These are phyloP conservation scores for Parastagonospora avenae DNA, from an alignment of 2,329 filamentous ascomycete species.

Conservation along the genomic window DNA sequence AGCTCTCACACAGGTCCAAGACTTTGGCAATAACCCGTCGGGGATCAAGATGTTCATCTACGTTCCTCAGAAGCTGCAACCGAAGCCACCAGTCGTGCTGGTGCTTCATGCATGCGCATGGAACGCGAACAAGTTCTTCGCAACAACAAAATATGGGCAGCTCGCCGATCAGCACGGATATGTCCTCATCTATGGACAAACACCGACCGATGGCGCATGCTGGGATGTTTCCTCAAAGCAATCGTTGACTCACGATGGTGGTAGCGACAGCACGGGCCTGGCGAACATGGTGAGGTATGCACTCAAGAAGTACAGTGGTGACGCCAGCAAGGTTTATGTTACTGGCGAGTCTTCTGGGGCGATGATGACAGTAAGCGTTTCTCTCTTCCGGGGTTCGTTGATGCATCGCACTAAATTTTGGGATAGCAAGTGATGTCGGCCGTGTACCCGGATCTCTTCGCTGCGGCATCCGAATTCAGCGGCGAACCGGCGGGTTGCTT, in stretches of 20 bases:
- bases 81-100: background rate
- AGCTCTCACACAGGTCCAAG: background rate
- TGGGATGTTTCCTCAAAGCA: slow-evolving; percentile 1
- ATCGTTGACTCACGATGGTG: background rate
- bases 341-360: slow-evolving; percentile 1
- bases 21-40: background rate
- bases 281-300: slow-evolving; percentile 1
- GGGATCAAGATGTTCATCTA: slow-evolving; percentile 4
- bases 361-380: background rate
- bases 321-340: background rate
- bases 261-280: slow-evolving; percentile 1
- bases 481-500: slow-evolving; percentile 37
- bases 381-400: background rate
- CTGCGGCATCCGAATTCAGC: slow-evolving; percentile 30
- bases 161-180: slow-evolving; percentile 1
- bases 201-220: slow-evolving; percentile 1
- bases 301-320: slow-evolving; percentile 1
- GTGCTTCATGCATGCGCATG: slow-evolving; percentile 1
- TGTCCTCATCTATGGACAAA: slow-evolving; percentile 2
- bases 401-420: background rate
- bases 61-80: slow-evolving; percentile 1
- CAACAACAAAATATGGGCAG: slow-evolving; percentile 1
- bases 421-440: slow-evolving; percentile 1
- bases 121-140: background rate
- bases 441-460: slow-evolving; percentile 33